Percentiles rank a stretch among this genome's conserved stretches.
Conservation (phyloP, 1,139 yeast species). For the Geotrichum cucujoidarum region DNA sequence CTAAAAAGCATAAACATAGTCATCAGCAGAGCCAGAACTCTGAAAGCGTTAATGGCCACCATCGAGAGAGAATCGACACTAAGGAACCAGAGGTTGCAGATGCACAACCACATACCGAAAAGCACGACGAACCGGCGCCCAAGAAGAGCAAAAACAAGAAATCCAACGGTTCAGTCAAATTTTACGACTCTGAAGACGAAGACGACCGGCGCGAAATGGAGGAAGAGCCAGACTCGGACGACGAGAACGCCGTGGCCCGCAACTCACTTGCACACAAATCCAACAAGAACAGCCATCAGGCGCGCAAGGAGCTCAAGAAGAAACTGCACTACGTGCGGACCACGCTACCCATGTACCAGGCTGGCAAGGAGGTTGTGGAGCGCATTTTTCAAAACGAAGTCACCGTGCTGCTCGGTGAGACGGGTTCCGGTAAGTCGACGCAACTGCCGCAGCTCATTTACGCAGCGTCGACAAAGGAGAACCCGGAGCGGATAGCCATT, state of each 20-base stretch:
- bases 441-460: constrained; percentile 80
- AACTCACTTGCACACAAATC: constrained; percentile 1
- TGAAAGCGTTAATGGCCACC: not conserved
- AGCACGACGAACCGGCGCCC: not conserved
- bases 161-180: constrained; percentile 21
- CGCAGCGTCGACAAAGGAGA: constrained; percentile 28
- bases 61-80: not conserved
- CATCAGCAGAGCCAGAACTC: not conserved
- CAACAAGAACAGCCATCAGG: not conserved
- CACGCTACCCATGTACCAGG: constrained; percentile 70
- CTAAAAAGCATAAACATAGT: not conserved
- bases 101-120: too few species aligned
- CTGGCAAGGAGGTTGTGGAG: constrained; percentile 56
- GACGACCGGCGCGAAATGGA: constrained; percentile 29
- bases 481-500: constrained; percentile 61
- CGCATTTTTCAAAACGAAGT: constrained; percentile 57
- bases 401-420: constrained; percentile 85
- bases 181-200: constrained; percentile 37
- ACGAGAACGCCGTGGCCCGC: constrained; percentile 26
- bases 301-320: constrained; percentile 10
- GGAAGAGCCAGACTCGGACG: constrained; percentile 14
- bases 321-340: constrained; percentile 48
- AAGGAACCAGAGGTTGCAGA: not conserved
- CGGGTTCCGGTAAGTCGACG: constrained; percentile 96
- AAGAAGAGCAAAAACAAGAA: constrained; percentile 5